phyloP scores from a whole-genome alignment of 371 early-diverging fungal species.

The Basidiobolus meristosporus region DNA sequence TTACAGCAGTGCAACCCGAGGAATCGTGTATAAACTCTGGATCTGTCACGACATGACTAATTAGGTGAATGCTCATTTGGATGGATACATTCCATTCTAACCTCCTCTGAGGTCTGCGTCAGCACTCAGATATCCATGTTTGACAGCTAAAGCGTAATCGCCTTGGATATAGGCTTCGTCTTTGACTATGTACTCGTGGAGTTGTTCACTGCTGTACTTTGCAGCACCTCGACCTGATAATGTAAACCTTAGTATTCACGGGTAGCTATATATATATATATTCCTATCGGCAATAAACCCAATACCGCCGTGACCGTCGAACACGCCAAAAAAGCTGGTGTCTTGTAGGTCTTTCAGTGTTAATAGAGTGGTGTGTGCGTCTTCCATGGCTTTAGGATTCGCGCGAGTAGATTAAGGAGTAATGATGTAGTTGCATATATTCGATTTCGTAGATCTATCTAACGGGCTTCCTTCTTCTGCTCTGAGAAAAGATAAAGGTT shows the following conservation, averaged over 20 bases:
- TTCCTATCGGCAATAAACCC: too few relatives aligned
- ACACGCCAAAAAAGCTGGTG: slow-evolving; percentile 80
- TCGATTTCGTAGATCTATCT: too few relatives aligned
- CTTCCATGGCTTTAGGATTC: slow-evolving; percentile 71
- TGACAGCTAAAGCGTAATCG: slow-evolving; percentile 45
- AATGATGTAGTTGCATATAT: too few relatives aligned
- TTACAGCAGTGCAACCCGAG: slow-evolving; percentile 94
- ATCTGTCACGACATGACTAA: slow-evolving; percentile 30
- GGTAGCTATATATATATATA: too few relatives aligned
- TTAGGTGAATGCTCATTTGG: too few relatives aligned
- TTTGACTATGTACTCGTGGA: slow-evolving; percentile 43
- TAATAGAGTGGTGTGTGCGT: slow-evolving; percentile 79
- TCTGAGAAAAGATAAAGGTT: too few relatives aligned
- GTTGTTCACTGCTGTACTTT: slow-evolving; percentile 55
- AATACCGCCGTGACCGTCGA: slow-evolving; percentile 92
- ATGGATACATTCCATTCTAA: too few relatives aligned
- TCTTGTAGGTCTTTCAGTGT: slow-evolving; percentile 19
- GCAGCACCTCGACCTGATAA: slow-evolving; percentile 54
- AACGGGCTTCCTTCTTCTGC: too few relatives aligned
- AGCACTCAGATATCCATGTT: slow-evolving; percentile 56
- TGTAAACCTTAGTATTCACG: too few relatives aligned
- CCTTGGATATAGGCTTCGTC: slow-evolving; percentile 38
- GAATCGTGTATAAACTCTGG: slow-evolving; percentile 43
- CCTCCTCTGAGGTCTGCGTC: slow-evolving; percentile 58
- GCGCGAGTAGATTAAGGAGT: background rate